Conservation (phyloP, 2,329 filamentous ascomycete genomes). For the Penicillium sp. region DNA sequence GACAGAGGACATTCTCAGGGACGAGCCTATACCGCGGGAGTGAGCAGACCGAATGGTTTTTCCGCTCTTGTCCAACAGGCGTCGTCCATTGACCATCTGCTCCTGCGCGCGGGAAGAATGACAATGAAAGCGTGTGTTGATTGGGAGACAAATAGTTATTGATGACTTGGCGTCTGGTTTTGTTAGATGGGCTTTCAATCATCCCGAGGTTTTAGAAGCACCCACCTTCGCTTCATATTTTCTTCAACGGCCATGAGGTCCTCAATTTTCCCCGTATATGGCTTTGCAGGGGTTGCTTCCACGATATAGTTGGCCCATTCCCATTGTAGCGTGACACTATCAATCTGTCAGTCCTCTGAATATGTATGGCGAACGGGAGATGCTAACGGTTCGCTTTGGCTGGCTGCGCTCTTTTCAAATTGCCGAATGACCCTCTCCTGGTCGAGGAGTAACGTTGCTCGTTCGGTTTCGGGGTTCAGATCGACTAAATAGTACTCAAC, state of each 20-base stretch:
- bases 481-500: slow-evolving; percentile 14
- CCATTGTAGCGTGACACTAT: slow-evolving; percentile 10
- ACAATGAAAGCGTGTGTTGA: slow-evolving; percentile 8
- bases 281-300: slow-evolving; percentile 19
- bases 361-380: background rate
- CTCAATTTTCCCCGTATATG: slow-evolving; percentile 10
- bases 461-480: slow-evolving; percentile 1
- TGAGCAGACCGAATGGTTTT: background rate
- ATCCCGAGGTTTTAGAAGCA: no score
- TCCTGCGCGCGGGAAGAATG: slow-evolving; percentile 9
- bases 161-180: slow-evolving; percentile 7
- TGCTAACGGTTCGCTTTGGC: background rate
- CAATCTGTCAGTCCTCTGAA: background rate
- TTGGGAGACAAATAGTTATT: slow-evolving; percentile 6
- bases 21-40: slow-evolving; percentile 5
- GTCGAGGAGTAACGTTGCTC: slow-evolving; percentile 12
- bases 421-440: slow-evolving; percentile 10
- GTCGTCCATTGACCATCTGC: slow-evolving; percentile 8
- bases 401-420: background rate
- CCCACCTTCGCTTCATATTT: slow-evolving; percentile 20
- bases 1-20: background rate
- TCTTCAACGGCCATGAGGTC: slow-evolving; percentile 15
- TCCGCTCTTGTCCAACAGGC: background rate
- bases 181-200: background rate
- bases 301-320: slow-evolving; percentile 17